phyloP scores from a whole-genome alignment of 805 yeast species.

The Clavispora carvajalis region DNA sequence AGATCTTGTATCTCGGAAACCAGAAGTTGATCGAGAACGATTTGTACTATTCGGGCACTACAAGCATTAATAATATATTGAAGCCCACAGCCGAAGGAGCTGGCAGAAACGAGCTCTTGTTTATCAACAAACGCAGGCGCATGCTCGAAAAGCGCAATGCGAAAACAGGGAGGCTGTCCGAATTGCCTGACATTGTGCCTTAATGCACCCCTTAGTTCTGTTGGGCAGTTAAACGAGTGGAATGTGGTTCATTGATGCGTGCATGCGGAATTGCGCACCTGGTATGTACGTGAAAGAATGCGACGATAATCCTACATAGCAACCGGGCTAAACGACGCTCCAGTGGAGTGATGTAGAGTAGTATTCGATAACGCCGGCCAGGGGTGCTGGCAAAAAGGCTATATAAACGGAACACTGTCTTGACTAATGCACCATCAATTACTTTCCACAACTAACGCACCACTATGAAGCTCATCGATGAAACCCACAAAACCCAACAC shows the following conservation, averaged over 20 bases:
- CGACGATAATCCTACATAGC: not conserved
- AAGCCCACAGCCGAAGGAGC: constrained; percentile 13
- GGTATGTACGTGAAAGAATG: not conserved
- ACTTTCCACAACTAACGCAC: no score
- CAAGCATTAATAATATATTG: constrained; percentile 17
- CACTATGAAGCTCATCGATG: constrained; percentile 61
- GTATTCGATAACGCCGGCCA: not conserved
- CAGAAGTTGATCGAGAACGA: constrained; percentile 64
- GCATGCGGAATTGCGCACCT: not conserved
- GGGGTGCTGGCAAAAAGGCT: no score
- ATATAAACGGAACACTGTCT: no score
- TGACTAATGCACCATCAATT: no score
- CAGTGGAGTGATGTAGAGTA: not conserved
- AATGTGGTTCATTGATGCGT: not conserved
- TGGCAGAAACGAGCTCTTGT: constrained; percentile 42
- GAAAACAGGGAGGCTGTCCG: not conserved
- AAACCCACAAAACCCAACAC: constrained; percentile 66
- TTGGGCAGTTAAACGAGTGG: not conserved
- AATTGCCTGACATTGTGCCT: not conserved
- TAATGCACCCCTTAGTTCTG: not conserved
- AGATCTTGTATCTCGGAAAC: constrained; percentile 69
- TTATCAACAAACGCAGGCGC: constrained; percentile 46
- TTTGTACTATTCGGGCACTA: constrained; percentile 41
- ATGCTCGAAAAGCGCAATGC: constrained; percentile 11
- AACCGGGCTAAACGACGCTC: not conserved